A percentile compares a stretch with the other conserved stretches of the same genome.
Conservation (phyloP, 768 basidiomycete genomes). For the Amanita molliuscula region DNA sequence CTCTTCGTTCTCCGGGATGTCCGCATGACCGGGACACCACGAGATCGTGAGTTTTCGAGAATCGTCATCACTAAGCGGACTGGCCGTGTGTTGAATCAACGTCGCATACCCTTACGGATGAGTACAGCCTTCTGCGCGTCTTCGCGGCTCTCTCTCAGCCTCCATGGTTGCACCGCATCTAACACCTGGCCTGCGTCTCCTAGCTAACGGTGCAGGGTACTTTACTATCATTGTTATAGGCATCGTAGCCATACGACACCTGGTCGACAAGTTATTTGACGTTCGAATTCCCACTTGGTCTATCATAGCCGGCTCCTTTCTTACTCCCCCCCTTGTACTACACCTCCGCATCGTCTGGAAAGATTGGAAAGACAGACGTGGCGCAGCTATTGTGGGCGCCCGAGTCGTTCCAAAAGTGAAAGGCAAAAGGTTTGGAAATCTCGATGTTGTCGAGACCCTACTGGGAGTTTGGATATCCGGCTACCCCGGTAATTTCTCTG, state of each 20-base stretch:
- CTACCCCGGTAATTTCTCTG: conserved; percentile 33
- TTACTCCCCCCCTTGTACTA: conserved; percentile 23
- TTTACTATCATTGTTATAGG: conserved; percentile 8
- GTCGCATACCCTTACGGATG: no score
- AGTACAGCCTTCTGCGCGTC: no score
- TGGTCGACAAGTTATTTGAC: conserved; percentile 10
- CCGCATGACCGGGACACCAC: no score
- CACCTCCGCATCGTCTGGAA: conserved; percentile 19
- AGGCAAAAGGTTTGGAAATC: conserved; percentile 33
- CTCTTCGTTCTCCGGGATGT: no score
- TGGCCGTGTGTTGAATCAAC: no score
- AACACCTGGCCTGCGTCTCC: conserved; percentile 1
- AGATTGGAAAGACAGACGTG: conserved; percentile 20
- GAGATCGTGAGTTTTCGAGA: no score
- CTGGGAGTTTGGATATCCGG: conserved; percentile 29
- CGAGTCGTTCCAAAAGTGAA: conserved; percentile 25
- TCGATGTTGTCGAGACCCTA: conserved; percentile 29
- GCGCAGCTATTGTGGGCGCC: conserved; percentile 35
- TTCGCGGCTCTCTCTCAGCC: no score
- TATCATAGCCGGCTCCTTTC: conserved; percentile 18
- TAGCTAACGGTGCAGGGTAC: not conserved
- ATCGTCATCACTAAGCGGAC: no score
- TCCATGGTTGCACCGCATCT: not conserved
- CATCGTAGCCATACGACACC: conserved; percentile 10
- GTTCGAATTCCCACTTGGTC: conserved; percentile 27